Base-by-base conservation (phyloP, 2,329 filamentous ascomycete genomes). In the Beauveria australis region DNA sequence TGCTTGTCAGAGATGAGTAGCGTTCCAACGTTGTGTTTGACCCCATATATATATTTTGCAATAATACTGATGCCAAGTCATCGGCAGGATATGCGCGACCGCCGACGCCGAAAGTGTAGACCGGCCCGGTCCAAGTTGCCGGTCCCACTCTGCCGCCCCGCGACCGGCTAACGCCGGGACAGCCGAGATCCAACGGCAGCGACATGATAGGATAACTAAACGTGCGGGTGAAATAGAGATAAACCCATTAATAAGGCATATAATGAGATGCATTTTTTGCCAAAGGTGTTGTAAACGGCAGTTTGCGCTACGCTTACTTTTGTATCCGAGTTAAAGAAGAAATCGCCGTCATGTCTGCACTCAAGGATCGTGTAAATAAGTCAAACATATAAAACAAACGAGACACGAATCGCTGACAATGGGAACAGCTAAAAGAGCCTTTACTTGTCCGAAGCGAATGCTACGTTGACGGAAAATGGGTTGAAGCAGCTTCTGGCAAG, bases 401-500 rank as follows among this genome's bases (percentile, higher is more conserved):
- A 26, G 37, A 44, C 5, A 4, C 3, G 4, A 4, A 19, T 6
- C 2, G 44, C 18, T 61, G 16, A 56, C 4, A 26, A 40, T 2
- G 5, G 19, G 41, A 64, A 43, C 51, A 86, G 79, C 76, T 87
- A 64, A 84, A 81, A 71, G 85, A 88, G 67, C 76, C 79, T 62
- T 83, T 82, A 41, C 80, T 93, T 54, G 79, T 92, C 67, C 91
- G 89, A 73, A 81, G 81, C 64, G 80, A 88, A 70, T 79, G 83
- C 63, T 92, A 88, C 69, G 83, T 92, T 69, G 89, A 92, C 72
- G 89, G 89, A 68, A 79, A 90, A 79, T 93, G 89, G 86, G 81
- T 91, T 61, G 77, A 77, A 66, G 88, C 89, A 63, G 81, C 84
- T 67, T 89, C 87, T 1, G 86, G 87, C 64, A 81, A 89, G 78